Conservation (phyloP, 352 stramenopile species). For the Phytopythium vexans region DNA sequence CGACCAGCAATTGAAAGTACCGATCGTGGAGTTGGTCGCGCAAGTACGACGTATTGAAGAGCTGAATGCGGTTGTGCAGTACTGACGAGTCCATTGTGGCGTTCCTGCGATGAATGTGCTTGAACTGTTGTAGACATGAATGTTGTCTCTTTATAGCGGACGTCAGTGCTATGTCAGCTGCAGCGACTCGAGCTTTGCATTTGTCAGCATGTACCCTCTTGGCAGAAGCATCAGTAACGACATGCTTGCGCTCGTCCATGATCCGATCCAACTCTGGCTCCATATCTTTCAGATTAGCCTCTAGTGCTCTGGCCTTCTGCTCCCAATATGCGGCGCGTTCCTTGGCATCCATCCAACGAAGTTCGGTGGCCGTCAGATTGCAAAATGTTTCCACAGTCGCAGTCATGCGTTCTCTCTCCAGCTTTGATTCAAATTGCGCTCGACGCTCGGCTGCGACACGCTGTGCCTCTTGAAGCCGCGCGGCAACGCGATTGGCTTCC, state of each 20-base stretch:
- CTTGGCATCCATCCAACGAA: slow-evolving; percentile 49
- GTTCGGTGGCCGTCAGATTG: slow-evolving; percentile 21
- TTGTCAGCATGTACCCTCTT: slow-evolving; percentile 43
- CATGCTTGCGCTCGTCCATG: slow-evolving; percentile 42
- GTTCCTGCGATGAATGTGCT: slow-evolving; percentile 46
- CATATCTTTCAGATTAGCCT: slow-evolving; percentile 32
- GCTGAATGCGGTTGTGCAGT: slow-evolving; percentile 58
- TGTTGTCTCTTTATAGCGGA: slow-evolving; percentile 39
- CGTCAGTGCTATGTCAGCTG: slow-evolving; percentile 30
- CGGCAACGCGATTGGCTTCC: slow-evolving; percentile 35
- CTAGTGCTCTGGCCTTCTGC: slow-evolving; percentile 10
- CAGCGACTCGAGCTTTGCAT: slow-evolving; percentile 32
- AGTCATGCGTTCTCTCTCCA: slow-evolving; percentile 66
- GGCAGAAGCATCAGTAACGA: slow-evolving; percentile 45
- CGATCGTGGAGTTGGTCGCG: slow-evolving; percentile 43
- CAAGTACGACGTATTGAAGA: slow-evolving; percentile 60
- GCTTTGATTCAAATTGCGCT: slow-evolving; percentile 44
- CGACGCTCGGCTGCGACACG: slow-evolving; percentile 37
- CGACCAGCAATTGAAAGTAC: slow-evolving; percentile 62
- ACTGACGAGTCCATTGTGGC: slow-evolving; percentile 68
- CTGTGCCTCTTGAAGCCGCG: slow-evolving; percentile 46
- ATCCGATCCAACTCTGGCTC: slow-evolving; percentile 41
- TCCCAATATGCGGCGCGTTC: slow-evolving; percentile 43
- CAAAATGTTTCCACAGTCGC: slow-evolving; percentile 56
- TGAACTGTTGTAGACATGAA: slow-evolving; percentile 22